phyloP scores from a whole-genome alignment of 1,139 yeast species.

The Kodamaea arcana region DNA sequence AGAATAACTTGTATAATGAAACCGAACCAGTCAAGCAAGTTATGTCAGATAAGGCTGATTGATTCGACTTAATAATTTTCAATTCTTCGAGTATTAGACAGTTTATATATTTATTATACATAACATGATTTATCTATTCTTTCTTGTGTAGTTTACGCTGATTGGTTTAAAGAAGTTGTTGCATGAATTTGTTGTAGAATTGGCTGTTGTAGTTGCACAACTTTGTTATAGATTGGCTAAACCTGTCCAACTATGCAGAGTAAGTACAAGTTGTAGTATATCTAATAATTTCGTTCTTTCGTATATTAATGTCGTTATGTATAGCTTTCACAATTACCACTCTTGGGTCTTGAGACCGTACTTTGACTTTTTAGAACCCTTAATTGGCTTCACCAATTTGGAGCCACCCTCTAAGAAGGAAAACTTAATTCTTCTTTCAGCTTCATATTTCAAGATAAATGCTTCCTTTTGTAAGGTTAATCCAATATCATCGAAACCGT shows the following conservation, averaged over 20 bases:
- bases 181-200: no score
- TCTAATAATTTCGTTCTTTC: neutral
- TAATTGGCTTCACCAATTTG: conserved; percentile 59
- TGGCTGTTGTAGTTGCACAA: no score
- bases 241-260: no score
- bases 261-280: no score
- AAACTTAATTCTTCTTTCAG: conserved; percentile 66
- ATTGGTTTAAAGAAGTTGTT: no score
- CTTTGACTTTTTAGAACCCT: conserved; percentile 65
- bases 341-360: conserved; percentile 74
- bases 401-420: conserved; percentile 92
- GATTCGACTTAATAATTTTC: conserved; percentile 3
- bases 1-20: conserved; percentile 81
- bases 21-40: conserved; percentile 94
- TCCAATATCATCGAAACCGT: conserved; percentile 96
- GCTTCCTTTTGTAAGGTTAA: conserved; percentile 88
- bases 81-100: neutral
- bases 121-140: no score
- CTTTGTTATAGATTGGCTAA: no score
- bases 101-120: no score
- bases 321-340: conserved; percentile 44
- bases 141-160: no score
- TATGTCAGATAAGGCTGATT: conserved; percentile 52
- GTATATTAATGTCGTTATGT: neutral
- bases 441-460: conserved; percentile 69